Base-by-base conservation (phyloP, 2,329 filamentous ascomycete species). In the Juglanconis oblonga region DNA sequence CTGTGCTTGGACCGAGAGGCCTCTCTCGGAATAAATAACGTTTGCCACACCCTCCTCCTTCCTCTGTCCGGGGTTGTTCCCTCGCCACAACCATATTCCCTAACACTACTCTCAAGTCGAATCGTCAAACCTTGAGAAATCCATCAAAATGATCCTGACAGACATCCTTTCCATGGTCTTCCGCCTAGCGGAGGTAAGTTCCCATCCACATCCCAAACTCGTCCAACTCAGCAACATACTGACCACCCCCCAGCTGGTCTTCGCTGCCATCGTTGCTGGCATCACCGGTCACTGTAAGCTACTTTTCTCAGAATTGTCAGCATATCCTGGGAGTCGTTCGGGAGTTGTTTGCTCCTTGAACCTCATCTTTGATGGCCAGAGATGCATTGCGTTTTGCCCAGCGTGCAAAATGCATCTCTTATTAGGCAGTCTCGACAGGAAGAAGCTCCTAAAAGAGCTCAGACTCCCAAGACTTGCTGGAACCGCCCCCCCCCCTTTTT, bases 191-290 rank as follows among this genome's bases (percentile, higher is more conserved):
- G 80, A 74, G 40, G 53, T 54, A 17, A 47, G 49, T 29, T 8
- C 2, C n/a, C 13, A n/a, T 44, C 29, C 13, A 7, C 40, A 49
- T 13, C 2, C 11, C 14, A 55, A n/a, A n/a, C 17, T 32, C 6
- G 33, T 24, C 17, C 17, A 24, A 24, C 17, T 24, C n/a, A 38
- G 35, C n/a, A 17, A 24, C 1, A 8, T 57, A 36, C 40, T 42
- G 42, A 52, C 51, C 32, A 10, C 33, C 29, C 13, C 13, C 10
- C 35, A 91, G 76, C 81, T 93, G 64, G 85, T 80, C 68, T 92
- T 89, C 69, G 87, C 83, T n/a, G 81, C 84, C 66, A 88, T 92
- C 62, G 86, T 91, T 55, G 86, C 87, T 31, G 89, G 88, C 62
- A 79, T 92, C 63, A 85, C 87, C 61, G 88, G 87, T 55, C 72